Base-by-base conservation (phyloP, 1,284 basidiomycete genomes). In the Ganoderma sinense region DNA sequence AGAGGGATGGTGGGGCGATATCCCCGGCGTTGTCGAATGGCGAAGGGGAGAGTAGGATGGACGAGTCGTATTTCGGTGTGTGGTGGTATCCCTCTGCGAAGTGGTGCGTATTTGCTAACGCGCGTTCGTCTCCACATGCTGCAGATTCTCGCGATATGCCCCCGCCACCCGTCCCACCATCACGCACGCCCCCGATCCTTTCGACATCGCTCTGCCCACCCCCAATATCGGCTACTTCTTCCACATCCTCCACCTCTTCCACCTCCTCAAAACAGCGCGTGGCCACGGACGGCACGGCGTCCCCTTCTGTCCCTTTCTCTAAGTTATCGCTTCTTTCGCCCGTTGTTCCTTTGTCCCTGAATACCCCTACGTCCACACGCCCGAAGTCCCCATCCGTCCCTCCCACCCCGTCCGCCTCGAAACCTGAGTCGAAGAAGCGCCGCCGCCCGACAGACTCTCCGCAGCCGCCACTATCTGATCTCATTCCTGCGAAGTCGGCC, bases 101-200 rank as follows among this genome's bases (percentile, higher is more conserved):
- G 31, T n/a, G 45, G 1, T n/a, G n/a, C n/a, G 29, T 48, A 26
- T 29, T 62, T n/a, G 45, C 59, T 58, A 18, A 36, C 65, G 41
- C 29, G 33, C 58, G 41, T 48, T 14, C 48, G 23, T 8, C 56
- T 16, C 11, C n/a, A 23, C 10, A 13, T 29, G n/a, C 20, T 20
- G 10, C 66, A 80, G 80, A 80, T 66, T 68, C 74, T 5, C 77
- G 75, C 39, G 81, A 82, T 18, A 86, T 85, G 85, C 85, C 84
- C 16, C 84, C 84, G 13, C 86, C 86, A 20, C 86, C 84, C 5
- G 80, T 86, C 72, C 85, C 84, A 6, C 80, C 82, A 8, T 77
- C 78, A 10, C 77, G 81, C 40, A 80, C 83, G 70, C 80, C 82
- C 1, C 83, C 80, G 6, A 81, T 81, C 14, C 64, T 62, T 1